Evolutionary conservation across 768 basidiomycete species (phyloP).

Genomic region (Lactifluus pinguis): DNA sequence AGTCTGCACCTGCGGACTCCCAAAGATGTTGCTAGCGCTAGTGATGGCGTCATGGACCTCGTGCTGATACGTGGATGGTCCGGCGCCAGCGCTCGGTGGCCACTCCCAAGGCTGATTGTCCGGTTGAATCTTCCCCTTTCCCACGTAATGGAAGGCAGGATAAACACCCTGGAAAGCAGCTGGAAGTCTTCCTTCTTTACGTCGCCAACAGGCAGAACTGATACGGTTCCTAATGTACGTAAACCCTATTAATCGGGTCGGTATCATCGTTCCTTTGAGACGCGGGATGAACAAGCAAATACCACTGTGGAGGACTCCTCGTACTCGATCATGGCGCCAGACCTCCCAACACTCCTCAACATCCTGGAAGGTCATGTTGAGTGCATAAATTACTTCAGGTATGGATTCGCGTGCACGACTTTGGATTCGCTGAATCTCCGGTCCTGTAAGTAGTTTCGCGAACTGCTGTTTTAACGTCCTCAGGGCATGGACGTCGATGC

Average conservation of each 20-base stretch:
- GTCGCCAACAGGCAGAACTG: neutral
- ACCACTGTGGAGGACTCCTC: neutral
- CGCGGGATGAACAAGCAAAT: neutral
- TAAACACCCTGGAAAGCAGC: neutral
- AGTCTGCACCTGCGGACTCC: neutral
- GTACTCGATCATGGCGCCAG: neutral
- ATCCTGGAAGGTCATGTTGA: neutral
- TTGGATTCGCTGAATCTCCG: neutral
- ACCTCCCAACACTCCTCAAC: neutral
- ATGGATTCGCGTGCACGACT: neutral
- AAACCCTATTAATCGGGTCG: neutral
- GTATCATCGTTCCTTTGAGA: too few relatives aligned
- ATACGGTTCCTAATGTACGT: neutral
- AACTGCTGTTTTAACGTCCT: neutral
- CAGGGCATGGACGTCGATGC: slow-evolving; percentile 1
- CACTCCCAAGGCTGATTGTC: neutral
- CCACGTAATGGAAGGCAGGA: neutral
- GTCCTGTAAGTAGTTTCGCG: neutral
- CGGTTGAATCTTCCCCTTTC: neutral
- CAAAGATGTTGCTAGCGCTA: neutral
- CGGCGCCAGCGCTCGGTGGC: neutral
- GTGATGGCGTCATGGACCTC: neutral
- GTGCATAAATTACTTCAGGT: neutral
- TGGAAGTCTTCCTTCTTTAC: neutral
- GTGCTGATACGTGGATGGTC: neutral